These are phyloP conservation scores for Dryadomyces quercus-mongolicae DNA, from an alignment of 2,329 filamentous ascomycete genomes.

Conservation along the genomic window DNA sequence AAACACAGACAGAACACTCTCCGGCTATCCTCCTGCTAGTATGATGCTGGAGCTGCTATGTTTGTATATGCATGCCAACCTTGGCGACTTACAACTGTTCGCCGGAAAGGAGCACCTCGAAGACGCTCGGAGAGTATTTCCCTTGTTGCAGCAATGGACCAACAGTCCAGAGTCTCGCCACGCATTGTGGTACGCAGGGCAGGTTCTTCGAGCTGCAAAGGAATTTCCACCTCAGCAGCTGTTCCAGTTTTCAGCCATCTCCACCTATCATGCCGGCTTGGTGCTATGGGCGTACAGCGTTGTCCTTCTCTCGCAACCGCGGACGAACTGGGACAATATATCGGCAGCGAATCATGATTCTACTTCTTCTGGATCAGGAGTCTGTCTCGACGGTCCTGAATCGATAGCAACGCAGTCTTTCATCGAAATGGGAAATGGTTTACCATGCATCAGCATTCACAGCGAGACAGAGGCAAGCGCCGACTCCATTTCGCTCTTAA, in stretches of 20 bases:
- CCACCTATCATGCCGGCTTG: conserved; percentile 55
- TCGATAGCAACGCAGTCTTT: conserved; percentile 41
- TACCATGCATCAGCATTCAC: neutral
- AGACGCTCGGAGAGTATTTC: conserved; percentile 34
- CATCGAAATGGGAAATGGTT: conserved; percentile 41
- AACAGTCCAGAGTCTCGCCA: conserved; percentile 2
- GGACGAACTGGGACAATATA: neutral
- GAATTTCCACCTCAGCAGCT: conserved; percentile 33
- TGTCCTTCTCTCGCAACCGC: conserved; percentile 18
- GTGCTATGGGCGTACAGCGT: conserved; percentile 60
- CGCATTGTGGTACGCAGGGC: conserved; percentile 12
- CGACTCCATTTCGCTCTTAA: conserved; percentile 35
- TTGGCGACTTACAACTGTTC: conserved; percentile 55
- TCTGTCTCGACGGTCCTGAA: conserved; percentile 35
- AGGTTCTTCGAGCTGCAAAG: conserved; percentile 8
- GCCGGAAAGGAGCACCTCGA: conserved; percentile 56
- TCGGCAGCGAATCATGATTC: neutral
- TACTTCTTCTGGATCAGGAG: too few relatives aligned
- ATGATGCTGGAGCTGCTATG: conserved; percentile 38
- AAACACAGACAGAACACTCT: conserved; percentile 20
- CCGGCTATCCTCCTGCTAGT: neutral
- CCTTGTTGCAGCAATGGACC: conserved; percentile 10
- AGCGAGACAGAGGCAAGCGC: conserved; percentile 6
- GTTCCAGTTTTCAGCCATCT: conserved; percentile 55
- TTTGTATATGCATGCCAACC: conserved; percentile 51